Base-by-base conservation (phyloP, 2,329 filamentous ascomycete genomes). In the Ascochyta pisi region DNA sequence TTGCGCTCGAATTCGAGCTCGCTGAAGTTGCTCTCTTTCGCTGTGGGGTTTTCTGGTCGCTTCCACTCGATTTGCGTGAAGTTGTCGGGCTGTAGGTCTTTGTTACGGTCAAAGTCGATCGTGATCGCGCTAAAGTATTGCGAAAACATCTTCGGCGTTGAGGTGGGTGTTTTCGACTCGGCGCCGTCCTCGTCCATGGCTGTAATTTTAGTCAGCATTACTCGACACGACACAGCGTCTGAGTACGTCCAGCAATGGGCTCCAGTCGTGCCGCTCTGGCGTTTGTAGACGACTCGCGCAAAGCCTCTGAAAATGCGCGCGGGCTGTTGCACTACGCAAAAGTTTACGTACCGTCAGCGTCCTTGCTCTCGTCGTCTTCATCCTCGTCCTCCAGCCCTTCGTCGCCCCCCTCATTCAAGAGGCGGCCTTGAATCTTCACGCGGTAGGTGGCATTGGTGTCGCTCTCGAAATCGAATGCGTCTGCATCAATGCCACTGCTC, bases 1-100 rank as follows among this genome's bases (percentile, higher is more conserved):
- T 89, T 91, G 50, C 95, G 86, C 80, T 96, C 92, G 74, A 99
- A 98, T 39, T 92, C 89, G 40, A 99, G 81, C 71, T 90, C 89
- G 77, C 97, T 95, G 69, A 98, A 96, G 69, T 96, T 91, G 40
- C 87, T 85, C 29, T 86, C 86, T 29, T 87, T 81, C 6, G 88
- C 83, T 48, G 83, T 84, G 35, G 85, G 83, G 74, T 61, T 81
- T 79, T 81, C 86, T 4, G 92, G 89, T 72, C 95, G 96, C 73
- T 90, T 91, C 95, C 95, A 99, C 71, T 93, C 91, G 34, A 98
- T 76, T 80, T 83, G 73, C 76, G 82, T 71, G 76, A 84, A 77
- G 78, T 84, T 79, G 59, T 84, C 85, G 13, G 84, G 81, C 58
- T 92, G 89, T 54, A 92, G 87, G 34, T 90, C 87, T 54, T 79